Percentiles rank a stretch among this genome's conserved stretches.
Conservation (phyloP, 2,329 filamentous ascomycete species). For the Lachnellula cervina region DNA sequence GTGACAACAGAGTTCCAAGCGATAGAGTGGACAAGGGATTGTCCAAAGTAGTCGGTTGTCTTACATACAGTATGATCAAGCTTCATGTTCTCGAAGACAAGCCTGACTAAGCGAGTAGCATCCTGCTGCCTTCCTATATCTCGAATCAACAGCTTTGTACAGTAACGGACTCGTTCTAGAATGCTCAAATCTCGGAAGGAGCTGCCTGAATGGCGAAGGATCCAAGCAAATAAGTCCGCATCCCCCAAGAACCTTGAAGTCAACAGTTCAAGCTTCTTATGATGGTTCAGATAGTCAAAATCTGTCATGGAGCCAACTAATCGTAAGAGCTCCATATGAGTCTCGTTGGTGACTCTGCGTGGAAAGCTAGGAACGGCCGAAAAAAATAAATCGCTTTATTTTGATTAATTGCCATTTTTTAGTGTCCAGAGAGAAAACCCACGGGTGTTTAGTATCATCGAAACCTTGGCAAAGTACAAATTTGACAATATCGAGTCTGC, state of each 20-base stretch:
- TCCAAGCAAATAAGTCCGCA: not conserved
- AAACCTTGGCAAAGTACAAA: not conserved
- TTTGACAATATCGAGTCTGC: not conserved
- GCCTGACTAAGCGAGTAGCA: not conserved
- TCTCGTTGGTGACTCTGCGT: not conserved
- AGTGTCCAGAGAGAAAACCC: not conserved
- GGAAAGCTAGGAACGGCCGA: fast-evolving
- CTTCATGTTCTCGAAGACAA: not conserved
- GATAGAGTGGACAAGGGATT: not conserved
- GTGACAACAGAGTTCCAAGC: not conserved
- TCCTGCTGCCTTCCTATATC: not conserved
- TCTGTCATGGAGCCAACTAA: not conserved
- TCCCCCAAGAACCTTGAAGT: not conserved
- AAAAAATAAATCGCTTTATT: not conserved
- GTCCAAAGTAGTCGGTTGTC: not conserved
- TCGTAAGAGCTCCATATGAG: not conserved
- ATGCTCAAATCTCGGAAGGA: not conserved
- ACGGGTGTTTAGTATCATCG: not conserved
- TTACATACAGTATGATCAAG: not conserved
- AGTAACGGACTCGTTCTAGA: not conserved
- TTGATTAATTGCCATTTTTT: not conserved
- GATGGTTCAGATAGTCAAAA: not conserved
- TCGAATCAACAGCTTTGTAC: not conserved
- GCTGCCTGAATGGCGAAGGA: not conserved
- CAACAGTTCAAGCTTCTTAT: fast-evolving